phyloP scores from a whole-genome alignment of 2,329 filamentous ascomycete species.

The Elsinoe australis region DNA sequence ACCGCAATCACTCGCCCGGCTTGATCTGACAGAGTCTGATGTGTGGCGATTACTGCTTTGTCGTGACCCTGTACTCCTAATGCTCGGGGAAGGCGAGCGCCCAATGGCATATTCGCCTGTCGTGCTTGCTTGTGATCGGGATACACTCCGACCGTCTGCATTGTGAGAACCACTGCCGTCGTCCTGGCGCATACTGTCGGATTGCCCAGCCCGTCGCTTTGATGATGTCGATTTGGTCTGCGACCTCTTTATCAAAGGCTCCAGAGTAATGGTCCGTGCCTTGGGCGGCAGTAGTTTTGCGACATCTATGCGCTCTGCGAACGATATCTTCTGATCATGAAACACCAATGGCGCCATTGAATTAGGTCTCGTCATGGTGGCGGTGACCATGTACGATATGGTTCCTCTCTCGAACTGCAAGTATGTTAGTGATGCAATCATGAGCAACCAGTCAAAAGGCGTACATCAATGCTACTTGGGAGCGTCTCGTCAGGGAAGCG shows the following conservation, averaged over 20 bases:
- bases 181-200: constrained; percentile 16
- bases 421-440: constrained; percentile 13
- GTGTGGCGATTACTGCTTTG: constrained; percentile 55
- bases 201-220: constrained; percentile 1
- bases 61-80: constrained; percentile 42
- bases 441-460: constrained; percentile 31
- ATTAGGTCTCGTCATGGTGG: constrained; percentile 81
- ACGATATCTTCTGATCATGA: constrained; percentile 71
- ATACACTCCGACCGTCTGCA: constrained; percentile 21
- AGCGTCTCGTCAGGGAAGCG: constrained; percentile 61
- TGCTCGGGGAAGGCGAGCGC: constrained; percentile 42
- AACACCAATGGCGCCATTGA: constrained; percentile 72
- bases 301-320: constrained; percentile 79
- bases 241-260: constrained; percentile 65
- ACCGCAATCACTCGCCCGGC: constrained; percentile 43
- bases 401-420: constrained; percentile 85
- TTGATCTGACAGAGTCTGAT: constrained; percentile 36
- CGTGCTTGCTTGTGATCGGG: constrained; percentile 25
- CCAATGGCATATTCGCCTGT: constrained; percentile 26
- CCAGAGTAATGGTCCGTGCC: constrained; percentile 74
- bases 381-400: constrained; percentile 83
- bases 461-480: constrained; percentile 91
- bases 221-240: constrained; percentile 23
- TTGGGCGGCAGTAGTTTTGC: constrained; percentile 66
- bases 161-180: constrained; percentile 12